phyloP scores from a whole-genome alignment of 2,329 filamentous ascomycete genomes.

The Pseudovirgaria hyperparasitica region DNA sequence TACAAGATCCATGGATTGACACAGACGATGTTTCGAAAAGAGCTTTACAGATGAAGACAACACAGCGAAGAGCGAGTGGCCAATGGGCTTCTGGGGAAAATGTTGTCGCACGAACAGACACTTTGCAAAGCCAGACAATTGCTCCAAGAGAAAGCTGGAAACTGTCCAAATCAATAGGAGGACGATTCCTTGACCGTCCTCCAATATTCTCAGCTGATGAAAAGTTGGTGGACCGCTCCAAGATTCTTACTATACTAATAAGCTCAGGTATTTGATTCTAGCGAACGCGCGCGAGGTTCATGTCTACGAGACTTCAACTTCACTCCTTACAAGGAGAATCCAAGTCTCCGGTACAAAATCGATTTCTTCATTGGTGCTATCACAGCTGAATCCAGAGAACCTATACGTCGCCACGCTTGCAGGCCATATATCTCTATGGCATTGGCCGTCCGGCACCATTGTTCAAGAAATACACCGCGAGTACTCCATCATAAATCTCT shows the following conservation, averaged over 20 bases:
- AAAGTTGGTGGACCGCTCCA: conserved; percentile 32
- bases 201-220: conserved; percentile 46
- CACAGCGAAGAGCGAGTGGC: too few species aligned
- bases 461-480: neutral
- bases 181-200: conserved; percentile 42
- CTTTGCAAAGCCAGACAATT: neutral
- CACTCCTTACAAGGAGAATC: conserved; percentile 65
- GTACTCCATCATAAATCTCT: neutral
- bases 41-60: too few species aligned
- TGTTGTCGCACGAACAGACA: neutral
- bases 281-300: conserved; percentile 64
- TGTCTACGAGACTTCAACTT: conserved; percentile 70
- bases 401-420: conserved; percentile 40
- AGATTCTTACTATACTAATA: conserved; percentile 13
- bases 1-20: too few species aligned
- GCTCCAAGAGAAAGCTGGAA: conserved; percentile 9
- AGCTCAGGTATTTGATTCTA: conserved; percentile 55
- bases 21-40: too few species aligned
- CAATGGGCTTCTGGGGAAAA: too few species aligned
- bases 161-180: conserved; percentile 38
- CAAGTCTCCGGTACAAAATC: conserved; percentile 34
- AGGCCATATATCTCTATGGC: conserved; percentile 42
- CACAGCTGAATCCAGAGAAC: conserved; percentile 35
- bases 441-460: conserved; percentile 40
- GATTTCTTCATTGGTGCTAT: conserved; percentile 41